Base-by-base conservation (phyloP, 345 rosid species). In the Physaria fendleri region DNA sequence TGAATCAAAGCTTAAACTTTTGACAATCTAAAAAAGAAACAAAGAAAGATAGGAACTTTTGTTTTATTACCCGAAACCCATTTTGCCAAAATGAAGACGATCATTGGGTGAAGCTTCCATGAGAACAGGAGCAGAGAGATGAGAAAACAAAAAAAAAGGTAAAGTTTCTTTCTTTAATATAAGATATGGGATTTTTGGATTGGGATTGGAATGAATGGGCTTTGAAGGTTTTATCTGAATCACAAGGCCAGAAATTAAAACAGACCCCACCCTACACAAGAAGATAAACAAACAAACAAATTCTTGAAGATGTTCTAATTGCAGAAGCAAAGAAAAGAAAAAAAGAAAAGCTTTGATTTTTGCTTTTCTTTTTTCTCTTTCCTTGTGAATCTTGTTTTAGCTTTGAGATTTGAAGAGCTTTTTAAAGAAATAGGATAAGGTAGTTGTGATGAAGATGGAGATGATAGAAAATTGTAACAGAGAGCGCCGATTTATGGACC, bases 31-130 rank as follows among this genome's bases (percentile, higher is more conserved):
- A 7, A 28, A 28, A 6, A 7, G 32, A 28, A 10, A 1, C 9
- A 28, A 25, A 25, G 33, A 29, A 29, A 29, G 33, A 29, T 1
- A 29, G 33, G 8, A 29, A 29, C 9, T 8, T 7, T 8, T 8
- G 2, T 29, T 29, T 8, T n/a, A n/a, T n/a, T n/a, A 29, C 33
- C 33, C 33, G 2, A 11, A 29, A 29, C 11, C 33, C 94, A 87
- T 90, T 82, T 71, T 78, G 73, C 96, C 98, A 74, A 79, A 85
- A 76, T 60, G 78, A 46, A 85, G 85, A 43, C 96, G 96, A 66
- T 65, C 70, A 65, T 35, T 45, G 62, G 59, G 59, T 57, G 81
- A 90, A 58, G 82, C 81, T 78, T 85, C 95, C 90, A 82, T 91
- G 72, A n/a, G n/a, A n/a, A n/a, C n/a, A n/a, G n/a, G n/a, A n/a